Evolutionary conservation across 148 eudicot species (phyloP), one percentile per base, ranked within the genome.

Genomic region (Rhododendron henanense): DNA sequence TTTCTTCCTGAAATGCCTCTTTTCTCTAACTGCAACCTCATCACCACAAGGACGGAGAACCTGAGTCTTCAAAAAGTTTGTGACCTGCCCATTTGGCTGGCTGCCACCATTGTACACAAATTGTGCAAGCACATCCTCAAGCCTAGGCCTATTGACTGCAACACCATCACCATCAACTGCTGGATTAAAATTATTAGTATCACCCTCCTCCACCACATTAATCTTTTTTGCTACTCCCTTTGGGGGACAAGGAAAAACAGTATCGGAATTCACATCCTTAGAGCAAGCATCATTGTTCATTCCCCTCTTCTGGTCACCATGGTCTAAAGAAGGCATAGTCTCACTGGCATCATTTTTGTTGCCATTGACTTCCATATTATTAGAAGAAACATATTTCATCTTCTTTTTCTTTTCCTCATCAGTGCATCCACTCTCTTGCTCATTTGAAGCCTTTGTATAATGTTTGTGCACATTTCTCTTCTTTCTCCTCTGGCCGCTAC

Each of bases 91-190:
- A 77, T 50, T 90, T 51, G 65, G 21, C 16, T 51, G n/a, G 16
- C 50, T 39, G 41, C 37, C 41, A 39, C 90, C 85, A 78, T 86
- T 86, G 87, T 84, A 92, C 39, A 78, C 48, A 88, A 84, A 92
- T 82, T 85, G 84, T 45, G 91, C 86, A n/a, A 92, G 75, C 2
- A 92, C 11, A 65, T 88, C 86, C 44, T 88, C 91, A 81, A 90
- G 14, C 28, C 44, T 44, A 53, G 61, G 61, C 21, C 61, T 11
- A 78, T 21, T 78, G 79, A 39, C n/a, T 39, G 10, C 79, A 76
- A 76, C 3, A 9, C 25, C 47, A 37, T 76, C 48, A 39, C 79
- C 79, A 76, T 76, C n/a, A 76, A 16, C 23, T 6, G 48, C 79
- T 2, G 25, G 79, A 37, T 37, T 39, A 39, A 37, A 39, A 39